Percentiles rank a stretch among this genome's conserved stretches.
These are phyloP conservation scores for Scheffersomyces lignicola DNA, from an alignment of 1,139 yeast genomes.

Conservation along the genomic window DNA sequence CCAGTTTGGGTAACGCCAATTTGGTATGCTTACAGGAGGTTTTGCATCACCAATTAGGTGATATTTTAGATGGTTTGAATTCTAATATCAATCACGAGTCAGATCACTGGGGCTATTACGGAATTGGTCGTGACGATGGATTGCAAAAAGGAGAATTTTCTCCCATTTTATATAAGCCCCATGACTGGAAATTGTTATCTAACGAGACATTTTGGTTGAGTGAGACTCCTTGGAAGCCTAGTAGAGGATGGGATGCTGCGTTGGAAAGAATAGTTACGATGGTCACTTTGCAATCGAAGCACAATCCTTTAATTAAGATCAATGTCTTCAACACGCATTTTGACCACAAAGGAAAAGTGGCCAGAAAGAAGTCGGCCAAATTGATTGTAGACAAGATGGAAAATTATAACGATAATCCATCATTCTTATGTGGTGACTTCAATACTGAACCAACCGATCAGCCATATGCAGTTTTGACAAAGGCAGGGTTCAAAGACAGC, in stretches of 20 bases:
- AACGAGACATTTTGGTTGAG: conserved; percentile 47
- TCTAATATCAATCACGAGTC: conserved; percentile 13
- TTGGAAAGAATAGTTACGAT: conserved; percentile 44
- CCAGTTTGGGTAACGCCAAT: conserved; percentile 33
- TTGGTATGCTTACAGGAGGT: conserved; percentile 58
- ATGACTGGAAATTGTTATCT: conserved; percentile 32
- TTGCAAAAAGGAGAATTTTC: conserved; percentile 42
- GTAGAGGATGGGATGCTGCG: conserved; percentile 45
- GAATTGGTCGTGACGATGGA: conserved; percentile 54
- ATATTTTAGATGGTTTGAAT: conserved; percentile 38
- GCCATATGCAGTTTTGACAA: conserved; percentile 43
- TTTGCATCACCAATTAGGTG: conserved; percentile 49
- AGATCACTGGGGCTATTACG: conserved; percentile 40
- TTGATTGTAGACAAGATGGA: conserved; percentile 45
- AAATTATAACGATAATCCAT: conserved; percentile 39
- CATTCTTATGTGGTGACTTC: conserved; percentile 52
- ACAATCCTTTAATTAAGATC: conserved; percentile 22
- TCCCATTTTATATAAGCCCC: conserved; percentile 35
- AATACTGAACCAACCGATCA: conserved; percentile 55
- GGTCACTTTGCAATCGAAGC: conserved; percentile 27
- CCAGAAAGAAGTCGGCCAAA: conserved; percentile 48
- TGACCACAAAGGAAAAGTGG: conserved; percentile 52
- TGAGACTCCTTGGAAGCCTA: conserved; percentile 39
- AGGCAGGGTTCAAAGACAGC: conserved; percentile 37
- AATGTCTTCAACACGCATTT: conserved; percentile 60